phyloP scores from a whole-genome alignment of 495 filamentous ascomycete genomes.

The Oidiodendron maius region DNA sequence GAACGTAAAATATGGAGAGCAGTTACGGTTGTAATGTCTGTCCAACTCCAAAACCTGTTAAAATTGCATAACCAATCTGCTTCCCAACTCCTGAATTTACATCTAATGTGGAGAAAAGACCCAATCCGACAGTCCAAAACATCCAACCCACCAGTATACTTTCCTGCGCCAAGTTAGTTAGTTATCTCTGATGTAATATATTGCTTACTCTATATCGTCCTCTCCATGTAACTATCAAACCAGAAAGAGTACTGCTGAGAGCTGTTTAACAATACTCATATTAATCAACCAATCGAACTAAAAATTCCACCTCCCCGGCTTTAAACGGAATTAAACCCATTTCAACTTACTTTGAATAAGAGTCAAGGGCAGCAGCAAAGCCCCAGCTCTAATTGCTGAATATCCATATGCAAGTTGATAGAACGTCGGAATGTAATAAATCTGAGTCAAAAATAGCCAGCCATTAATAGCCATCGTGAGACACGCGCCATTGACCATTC shows the following conservation, averaged over 20 bases:
- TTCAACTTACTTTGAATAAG: slow-evolving; percentile 42
- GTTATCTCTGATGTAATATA: not conserved
- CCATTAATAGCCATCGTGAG: slow-evolving; percentile 50
- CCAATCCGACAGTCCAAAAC: slow-evolving; percentile 46
- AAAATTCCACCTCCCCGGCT: too few relatives aligned
- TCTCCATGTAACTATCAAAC: slow-evolving; percentile 44
- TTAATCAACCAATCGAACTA: too few relatives aligned
- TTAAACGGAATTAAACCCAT: too few relatives aligned
- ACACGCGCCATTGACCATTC: slow-evolving; percentile 45
- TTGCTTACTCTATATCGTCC: slow-evolving; percentile 38
- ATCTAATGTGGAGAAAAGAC: slow-evolving; percentile 47
- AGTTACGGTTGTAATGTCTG: slow-evolving; percentile 46
- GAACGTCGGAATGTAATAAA: slow-evolving; percentile 51
- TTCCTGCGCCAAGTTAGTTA: slow-evolving; percentile 21
- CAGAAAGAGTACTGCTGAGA: slow-evolving; percentile 43
- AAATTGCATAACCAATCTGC: slow-evolving; percentile 45
- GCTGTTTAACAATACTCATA: too few relatives aligned
- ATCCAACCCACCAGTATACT: slow-evolving; percentile 46
- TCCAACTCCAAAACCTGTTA: slow-evolving; percentile 47
- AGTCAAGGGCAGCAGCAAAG: slow-evolving; percentile 47
- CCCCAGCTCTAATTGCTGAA: slow-evolving; percentile 42
- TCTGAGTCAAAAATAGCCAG: slow-evolving; percentile 49
- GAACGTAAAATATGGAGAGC: not conserved
- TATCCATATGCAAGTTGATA: slow-evolving; percentile 50
- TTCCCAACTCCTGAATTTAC: slow-evolving; percentile 42